Conservation (phyloP, 2,329 filamentous ascomycete genomes). For the Alternaria sp. region DNA sequence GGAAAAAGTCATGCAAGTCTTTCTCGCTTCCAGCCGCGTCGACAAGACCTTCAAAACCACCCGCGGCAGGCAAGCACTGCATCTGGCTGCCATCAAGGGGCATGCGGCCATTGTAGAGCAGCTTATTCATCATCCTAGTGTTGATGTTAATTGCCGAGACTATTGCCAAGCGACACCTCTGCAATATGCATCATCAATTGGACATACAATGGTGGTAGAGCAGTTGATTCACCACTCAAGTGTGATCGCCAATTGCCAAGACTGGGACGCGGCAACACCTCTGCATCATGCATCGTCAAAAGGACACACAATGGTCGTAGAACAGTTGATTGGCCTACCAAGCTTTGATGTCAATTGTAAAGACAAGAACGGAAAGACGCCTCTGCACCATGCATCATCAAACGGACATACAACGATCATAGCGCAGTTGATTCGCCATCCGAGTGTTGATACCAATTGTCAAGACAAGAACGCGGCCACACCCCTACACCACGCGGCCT, state of each 20-base stretch:
- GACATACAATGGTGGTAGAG: not conserved
- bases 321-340: not conserved
- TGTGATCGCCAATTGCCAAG: too few species aligned
- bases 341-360: not conserved
- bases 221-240: not conserved
- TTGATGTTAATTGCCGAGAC: not conserved
- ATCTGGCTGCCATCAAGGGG: not conserved
- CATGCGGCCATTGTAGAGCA: not conserved
- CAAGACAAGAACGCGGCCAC: rapidly evolving
- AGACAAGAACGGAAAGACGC: rapidly evolving
- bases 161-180: not conserved
- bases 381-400: not conserved
- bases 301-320: not conserved
- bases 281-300: not conserved
- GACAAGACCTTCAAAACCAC: not conserved
- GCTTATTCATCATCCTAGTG: not conserved
- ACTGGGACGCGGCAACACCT: not conserved
- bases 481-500: not conserved
- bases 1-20: not conserved
- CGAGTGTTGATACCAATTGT: not conserved
- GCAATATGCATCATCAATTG: not conserved
- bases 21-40: not conserved
- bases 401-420: not conserved
- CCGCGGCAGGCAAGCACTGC: not conserved
- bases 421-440: not conserved